These are phyloP conservation scores for Chalara sp. DNA, from an alignment of 2,329 filamentous ascomycete species.

Conservation along the genomic window DNA sequence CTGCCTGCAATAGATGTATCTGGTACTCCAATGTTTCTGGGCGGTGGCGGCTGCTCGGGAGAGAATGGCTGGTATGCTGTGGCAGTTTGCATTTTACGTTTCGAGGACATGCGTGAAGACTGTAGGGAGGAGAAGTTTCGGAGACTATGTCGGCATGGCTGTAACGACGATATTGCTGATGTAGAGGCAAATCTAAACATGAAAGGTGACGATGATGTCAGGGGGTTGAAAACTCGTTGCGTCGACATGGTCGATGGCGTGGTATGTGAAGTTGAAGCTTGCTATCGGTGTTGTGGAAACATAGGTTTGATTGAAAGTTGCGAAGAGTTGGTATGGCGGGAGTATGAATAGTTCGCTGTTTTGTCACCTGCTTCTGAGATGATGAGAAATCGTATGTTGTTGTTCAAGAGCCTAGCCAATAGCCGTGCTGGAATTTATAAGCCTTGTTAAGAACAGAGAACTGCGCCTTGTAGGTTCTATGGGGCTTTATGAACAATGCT, in stretches of 20 bases:
- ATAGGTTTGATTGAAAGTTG: too few relatives aligned
- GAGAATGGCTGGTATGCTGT: constrained; percentile 56
- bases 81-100: constrained; percentile 57
- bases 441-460: neutral
- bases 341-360: too few relatives aligned
- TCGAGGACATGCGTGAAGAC: constrained; percentile 39
- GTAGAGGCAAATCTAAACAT: constrained; percentile 24
- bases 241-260: constrained; percentile 19
- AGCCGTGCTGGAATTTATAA: neutral
- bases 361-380: neutral
- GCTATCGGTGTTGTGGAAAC: too few relatives aligned
- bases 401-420: neutral
- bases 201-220: constrained; percentile 24
- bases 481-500: too few relatives aligned
- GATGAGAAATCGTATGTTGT: neutral
- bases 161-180: constrained; percentile 25
- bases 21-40: constrained; percentile 48
- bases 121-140: constrained; percentile 41
- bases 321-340: too few relatives aligned
- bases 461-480: too few relatives aligned
- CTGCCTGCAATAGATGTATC: constrained; percentile 54
- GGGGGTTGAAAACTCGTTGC: constrained; percentile 21
- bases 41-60: constrained; percentile 45
- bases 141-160: constrained; percentile 32
- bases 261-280: too few relatives aligned